phyloP scores from a whole-genome alignment of 495 filamentous ascomycete species.

The Copromyces sp. region DNA sequence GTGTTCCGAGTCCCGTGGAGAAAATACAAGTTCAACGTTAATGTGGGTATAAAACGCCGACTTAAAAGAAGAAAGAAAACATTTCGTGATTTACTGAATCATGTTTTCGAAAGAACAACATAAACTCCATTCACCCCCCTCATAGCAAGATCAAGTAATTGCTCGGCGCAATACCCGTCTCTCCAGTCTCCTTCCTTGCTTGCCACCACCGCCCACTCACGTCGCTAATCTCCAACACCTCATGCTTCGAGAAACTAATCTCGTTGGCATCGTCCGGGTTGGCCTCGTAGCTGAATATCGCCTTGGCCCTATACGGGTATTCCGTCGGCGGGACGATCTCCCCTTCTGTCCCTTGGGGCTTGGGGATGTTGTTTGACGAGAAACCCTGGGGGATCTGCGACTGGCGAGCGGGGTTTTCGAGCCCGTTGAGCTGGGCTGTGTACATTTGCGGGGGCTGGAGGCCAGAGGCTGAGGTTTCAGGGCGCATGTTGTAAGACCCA shows the following conservation, averaged over 20 bases:
- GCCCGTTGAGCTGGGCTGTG: constrained; percentile 86
- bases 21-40: not conserved
- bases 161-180: constrained; percentile 93
- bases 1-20: not conserved
- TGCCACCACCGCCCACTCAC: constrained; percentile 99
- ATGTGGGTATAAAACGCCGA: not conserved
- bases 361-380: constrained; percentile 21
- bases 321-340: constrained; percentile 78
- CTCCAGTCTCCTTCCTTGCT: constrained; percentile 86
- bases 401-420: constrained; percentile 86
- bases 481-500: constrained; percentile 47
- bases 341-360: constrained; percentile 29
- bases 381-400: constrained; percentile 44
- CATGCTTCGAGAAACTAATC: constrained; percentile 93
- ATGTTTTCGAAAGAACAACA: not conserved
- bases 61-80: not conserved
- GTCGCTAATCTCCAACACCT: constrained; percentile 93
- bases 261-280: constrained; percentile 96
- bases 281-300: constrained; percentile 96
- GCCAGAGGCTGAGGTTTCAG: constrained; percentile 67
- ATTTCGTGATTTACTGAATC: not conserved
- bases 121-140: constrained; percentile 19
- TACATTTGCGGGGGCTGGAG: constrained; percentile 86
- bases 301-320: constrained; percentile 94
- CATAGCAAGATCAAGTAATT: constrained; percentile 96